Percentiles rank a stretch among this genome's conserved stretches.
Conservation (phyloP, 2,329 filamentous ascomycete genomes). For the Helicocarpus griseus region DNA sequence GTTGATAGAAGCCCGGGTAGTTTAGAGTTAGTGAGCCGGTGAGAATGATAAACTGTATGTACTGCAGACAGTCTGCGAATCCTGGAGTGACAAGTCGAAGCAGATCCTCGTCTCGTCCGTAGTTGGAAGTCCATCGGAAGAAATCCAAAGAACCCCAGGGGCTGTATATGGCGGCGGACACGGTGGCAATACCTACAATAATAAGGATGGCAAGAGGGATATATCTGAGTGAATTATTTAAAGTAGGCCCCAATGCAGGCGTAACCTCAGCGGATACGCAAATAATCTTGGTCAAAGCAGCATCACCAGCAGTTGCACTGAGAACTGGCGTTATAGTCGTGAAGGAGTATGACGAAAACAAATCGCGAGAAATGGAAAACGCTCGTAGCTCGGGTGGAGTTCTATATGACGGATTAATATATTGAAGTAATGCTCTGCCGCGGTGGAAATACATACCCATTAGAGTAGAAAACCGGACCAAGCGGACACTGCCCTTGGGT, state of each 20-base stretch:
- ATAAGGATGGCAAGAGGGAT: conserved; percentile 70
- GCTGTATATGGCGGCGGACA: conserved; percentile 76
- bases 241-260: conserved; percentile 61
- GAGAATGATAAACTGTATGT: conserved; percentile 84
- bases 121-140: conserved; percentile 97
- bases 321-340: conserved; percentile 68
- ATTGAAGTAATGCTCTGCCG: too few species aligned
- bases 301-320: conserved; percentile 65
- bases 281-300: conserved; percentile 52
- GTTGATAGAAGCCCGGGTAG: conserved; percentile 93
- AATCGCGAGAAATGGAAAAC: conserved; percentile 62
- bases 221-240: conserved; percentile 62
- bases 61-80: conserved; percentile 93
- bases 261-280: conserved; percentile 79
- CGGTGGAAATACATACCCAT: conserved; percentile 35
- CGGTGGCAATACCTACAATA: conserved; percentile 70
- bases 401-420: conserved; percentile 13
- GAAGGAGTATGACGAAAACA: conserved; percentile 78
- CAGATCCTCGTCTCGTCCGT: conserved; percentile 85
- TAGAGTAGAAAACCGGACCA: conserved; percentile 57
- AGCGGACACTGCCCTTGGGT: conserved; percentile 62
- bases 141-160: conserved; percentile 88
- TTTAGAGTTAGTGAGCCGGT: conserved; percentile 78
- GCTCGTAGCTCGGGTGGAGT: conserved; percentile 51
- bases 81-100: conserved; percentile 88